Conservation (phyloP, 805 yeast species). For the Isabelozyma gotoi region DNA sequence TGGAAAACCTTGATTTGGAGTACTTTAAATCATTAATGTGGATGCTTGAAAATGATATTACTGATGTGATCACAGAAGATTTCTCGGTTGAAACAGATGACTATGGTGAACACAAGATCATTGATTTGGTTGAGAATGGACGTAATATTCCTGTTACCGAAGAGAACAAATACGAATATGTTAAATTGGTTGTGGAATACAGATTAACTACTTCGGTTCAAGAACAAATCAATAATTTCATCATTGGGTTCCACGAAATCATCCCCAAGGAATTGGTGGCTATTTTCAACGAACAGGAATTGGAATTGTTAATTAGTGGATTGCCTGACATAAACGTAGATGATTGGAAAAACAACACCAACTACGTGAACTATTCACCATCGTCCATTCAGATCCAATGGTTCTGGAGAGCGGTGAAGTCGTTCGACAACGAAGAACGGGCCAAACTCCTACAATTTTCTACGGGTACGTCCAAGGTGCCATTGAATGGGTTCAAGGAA, state of each 20-base stretch:
- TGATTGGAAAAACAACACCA: constrained; percentile 91
- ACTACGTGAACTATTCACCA: constrained; percentile 76
- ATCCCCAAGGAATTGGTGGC: constrained; percentile 81
- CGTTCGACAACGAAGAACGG: constrained; percentile 90
- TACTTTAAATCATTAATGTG: constrained; percentile 89
- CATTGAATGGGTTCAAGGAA: constrained; percentile 89
- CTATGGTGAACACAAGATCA: constrained; percentile 81
- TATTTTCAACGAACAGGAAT: constrained; percentile 92
- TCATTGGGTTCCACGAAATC: constrained; percentile 86
- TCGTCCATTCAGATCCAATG: constrained; percentile 87
- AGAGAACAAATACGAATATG: constrained; percentile 87
- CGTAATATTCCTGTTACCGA: constrained; percentile 84
- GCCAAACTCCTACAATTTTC: constrained; percentile 94
- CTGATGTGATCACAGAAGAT: constrained; percentile 92
- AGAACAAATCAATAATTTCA: constrained; percentile 83
- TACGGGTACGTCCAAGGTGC: constrained; percentile 96
- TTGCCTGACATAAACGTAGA: constrained; percentile 93
- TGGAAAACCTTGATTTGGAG: constrained; percentile 90
- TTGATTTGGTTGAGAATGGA: constrained; percentile 84
- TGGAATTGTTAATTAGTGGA: constrained; percentile 90
- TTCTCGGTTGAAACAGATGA: constrained; percentile 92
- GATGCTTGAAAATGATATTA: constrained; percentile 96
- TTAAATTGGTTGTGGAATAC: constrained; percentile 80
- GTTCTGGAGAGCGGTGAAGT: constrained; percentile 97
- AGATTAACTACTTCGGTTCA: constrained; percentile 77